These are phyloP conservation scores for Bipolaris zeicola DNA, from an alignment of 2,329 filamentous ascomycete genomes.

Conservation along the genomic window DNA sequence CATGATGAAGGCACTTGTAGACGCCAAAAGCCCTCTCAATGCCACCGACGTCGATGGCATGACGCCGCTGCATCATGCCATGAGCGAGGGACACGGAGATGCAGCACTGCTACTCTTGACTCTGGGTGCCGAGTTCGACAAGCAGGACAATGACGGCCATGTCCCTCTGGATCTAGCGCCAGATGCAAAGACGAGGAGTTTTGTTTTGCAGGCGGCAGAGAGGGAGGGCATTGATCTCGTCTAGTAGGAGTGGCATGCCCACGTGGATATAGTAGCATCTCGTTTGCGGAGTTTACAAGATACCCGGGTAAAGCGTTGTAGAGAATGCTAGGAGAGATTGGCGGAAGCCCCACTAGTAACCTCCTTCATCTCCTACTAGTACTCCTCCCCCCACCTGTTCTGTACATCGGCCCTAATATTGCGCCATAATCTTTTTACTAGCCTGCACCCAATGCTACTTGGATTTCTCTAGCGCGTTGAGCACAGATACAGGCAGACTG, in stretches of 20 bases:
- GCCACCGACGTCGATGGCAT: slow-evolving; percentile 81
- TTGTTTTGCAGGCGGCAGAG: slow-evolving; percentile 78
- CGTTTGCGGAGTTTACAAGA: slow-evolving; percentile 17
- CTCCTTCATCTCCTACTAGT: background rate
- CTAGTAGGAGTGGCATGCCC: slow-evolving; percentile 12
- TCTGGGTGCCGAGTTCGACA: slow-evolving; percentile 80
- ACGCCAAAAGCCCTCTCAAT: slow-evolving; percentile 81
- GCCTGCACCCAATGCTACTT: slow-evolving; percentile 4
- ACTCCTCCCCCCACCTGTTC: slow-evolving; percentile 7
- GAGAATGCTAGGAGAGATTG: too few relatives aligned
- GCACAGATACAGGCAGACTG: background rate
- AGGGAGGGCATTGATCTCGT: slow-evolving; percentile 77
- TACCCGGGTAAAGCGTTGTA: slow-evolving; percentile 11
- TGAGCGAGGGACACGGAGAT: slow-evolving; percentile 78
- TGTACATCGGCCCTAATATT: slow-evolving; percentile 11
- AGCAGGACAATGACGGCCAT: slow-evolving; percentile 72
- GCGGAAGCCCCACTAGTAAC: background rate
- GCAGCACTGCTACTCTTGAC: slow-evolving; percentile 82
- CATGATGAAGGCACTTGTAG: slow-evolving; percentile 78
- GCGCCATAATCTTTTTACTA: slow-evolving; percentile 6
- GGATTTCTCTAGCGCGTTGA: background rate
- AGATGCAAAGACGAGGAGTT: slow-evolving; percentile 80
- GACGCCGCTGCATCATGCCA: slow-evolving; percentile 86
- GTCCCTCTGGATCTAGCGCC: slow-evolving; percentile 82
- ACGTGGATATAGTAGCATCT: slow-evolving; percentile 4